phyloP scores from a whole-genome alignment of 1,284 basidiomycete species.

The Ceratobasidium sp. region DNA sequence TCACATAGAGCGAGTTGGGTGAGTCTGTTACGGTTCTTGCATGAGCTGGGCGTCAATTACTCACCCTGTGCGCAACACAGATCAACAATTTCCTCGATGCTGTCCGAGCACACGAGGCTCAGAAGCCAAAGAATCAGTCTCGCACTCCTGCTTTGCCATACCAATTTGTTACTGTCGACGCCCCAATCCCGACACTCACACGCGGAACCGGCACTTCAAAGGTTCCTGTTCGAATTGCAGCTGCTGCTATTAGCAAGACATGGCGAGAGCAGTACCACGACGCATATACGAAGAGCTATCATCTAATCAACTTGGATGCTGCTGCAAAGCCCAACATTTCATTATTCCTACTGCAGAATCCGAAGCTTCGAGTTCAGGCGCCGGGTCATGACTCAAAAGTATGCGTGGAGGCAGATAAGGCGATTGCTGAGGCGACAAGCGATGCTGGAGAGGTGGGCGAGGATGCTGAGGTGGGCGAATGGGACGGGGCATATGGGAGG shows the following conservation, averaged over 20 bases:
- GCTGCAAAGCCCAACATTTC: conserved; percentile 18
- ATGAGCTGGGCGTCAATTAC: background rate
- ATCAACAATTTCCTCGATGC: background rate
- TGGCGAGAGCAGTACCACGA: conserved; percentile 6
- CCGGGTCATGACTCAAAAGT: background rate
- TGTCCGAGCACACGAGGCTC: background rate
- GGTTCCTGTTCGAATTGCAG: conserved; percentile 1
- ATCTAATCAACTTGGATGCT: background rate
- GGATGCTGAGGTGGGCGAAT: background rate
- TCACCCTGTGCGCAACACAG: background rate
- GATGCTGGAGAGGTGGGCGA: background rate
- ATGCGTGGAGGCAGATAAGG: background rate
- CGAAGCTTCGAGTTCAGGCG: background rate
- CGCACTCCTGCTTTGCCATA: background rate
- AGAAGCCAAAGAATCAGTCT: background rate
- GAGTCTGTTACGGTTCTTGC: background rate
- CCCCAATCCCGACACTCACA: background rate
- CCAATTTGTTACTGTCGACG: background rate
- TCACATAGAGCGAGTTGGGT: conserved; percentile 14
- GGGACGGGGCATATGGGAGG: background rate
- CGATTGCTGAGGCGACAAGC: background rate
- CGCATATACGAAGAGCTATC: background rate
- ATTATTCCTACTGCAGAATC: conserved; percentile 13
- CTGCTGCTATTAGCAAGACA: background rate
- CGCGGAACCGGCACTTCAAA: background rate